These are phyloP conservation scores for Talaromyces piceae DNA, from an alignment of 2,329 filamentous ascomycete genomes.

Conservation along the genomic window DNA sequence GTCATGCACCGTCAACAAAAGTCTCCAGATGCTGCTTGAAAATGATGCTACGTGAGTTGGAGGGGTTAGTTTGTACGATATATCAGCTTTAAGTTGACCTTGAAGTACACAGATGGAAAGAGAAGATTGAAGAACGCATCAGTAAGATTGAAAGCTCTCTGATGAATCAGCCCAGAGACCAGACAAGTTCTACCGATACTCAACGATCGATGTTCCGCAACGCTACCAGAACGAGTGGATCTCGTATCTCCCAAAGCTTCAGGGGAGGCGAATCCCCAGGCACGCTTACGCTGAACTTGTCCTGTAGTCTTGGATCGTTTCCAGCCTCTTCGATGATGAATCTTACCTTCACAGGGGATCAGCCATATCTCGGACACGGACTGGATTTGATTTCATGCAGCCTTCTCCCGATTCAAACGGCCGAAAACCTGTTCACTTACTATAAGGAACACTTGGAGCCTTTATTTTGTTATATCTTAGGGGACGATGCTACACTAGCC, in stretches of 20 bases:
- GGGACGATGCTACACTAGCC: slow-evolving; percentile 17
- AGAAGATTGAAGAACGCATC: neutral
- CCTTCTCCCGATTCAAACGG: neutral
- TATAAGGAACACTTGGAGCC: neutral
- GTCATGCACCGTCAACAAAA: slow-evolving; percentile 36
- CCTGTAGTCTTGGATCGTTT: neutral
- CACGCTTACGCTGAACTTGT: neutral
- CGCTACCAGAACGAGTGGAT: neutral
- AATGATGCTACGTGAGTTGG: slow-evolving; percentile 24
- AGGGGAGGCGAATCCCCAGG: neutral
- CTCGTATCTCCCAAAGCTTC: neutral
- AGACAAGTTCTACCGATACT: neutral
- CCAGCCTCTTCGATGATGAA: slow-evolving; percentile 22
- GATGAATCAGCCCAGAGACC: neutral
- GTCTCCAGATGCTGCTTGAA: slow-evolving; percentile 37
- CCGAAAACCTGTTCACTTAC: neutral
- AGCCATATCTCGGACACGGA: neutral
- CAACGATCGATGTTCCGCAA: neutral
- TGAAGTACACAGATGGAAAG: neutral
- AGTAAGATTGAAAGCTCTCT: neutral
- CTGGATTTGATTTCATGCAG: neutral
- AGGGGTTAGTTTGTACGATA: neutral
- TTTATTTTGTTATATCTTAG: slow-evolving; percentile 12
- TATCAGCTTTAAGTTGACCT: neutral
- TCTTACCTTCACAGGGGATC: neutral